A percentile compares a stretch with the other conserved stretches of the same genome.
Conservation (phyloP, 805 yeast species). For the Teunomyces tritomae region DNA sequence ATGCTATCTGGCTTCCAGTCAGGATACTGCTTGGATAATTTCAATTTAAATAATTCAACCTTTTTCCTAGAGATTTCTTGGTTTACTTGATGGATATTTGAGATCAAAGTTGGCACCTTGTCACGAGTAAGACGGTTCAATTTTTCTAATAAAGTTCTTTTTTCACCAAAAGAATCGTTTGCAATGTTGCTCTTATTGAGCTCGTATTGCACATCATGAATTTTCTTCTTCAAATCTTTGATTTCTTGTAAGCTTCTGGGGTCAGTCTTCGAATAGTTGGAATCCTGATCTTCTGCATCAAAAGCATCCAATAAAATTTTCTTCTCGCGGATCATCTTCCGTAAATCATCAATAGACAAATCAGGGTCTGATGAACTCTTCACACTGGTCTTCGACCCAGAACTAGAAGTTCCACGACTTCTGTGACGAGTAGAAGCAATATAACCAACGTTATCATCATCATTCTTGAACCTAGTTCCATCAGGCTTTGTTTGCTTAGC, state of each 20-base stretch:
- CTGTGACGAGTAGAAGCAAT: constrained; percentile 66
- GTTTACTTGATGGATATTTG: constrained; percentile 61
- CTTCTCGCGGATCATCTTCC: constrained; percentile 68
- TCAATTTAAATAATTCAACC: constrained; percentile 57
- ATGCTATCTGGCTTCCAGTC: constrained; percentile 43
- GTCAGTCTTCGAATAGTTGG: constrained; percentile 26
- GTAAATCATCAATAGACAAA: constrained; percentile 52
- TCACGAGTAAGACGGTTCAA: constrained; percentile 62
- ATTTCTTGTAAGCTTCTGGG: constrained; percentile 53
- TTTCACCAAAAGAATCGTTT: constrained; percentile 39
- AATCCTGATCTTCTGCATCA: constrained; percentile 62
- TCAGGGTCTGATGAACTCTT: constrained; percentile 29
- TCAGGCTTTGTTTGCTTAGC: constrained; percentile 21
- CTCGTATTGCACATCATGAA: constrained; percentile 45
- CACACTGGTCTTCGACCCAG: constrained; percentile 8
- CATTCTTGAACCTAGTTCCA: constrained; percentile 58
- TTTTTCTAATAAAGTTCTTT: constrained; percentile 51
- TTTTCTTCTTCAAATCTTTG: constrained; percentile 60
- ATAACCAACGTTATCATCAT: constrained; percentile 68
- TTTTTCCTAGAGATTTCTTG: constrained; percentile 65
- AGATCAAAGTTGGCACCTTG: constrained; percentile 67
- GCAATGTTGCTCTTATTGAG: constrained; percentile 11
- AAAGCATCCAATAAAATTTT: constrained; percentile 66
- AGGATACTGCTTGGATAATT: constrained; percentile 63
- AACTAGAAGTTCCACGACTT: constrained; percentile 24